Conservation (phyloP, 2,329 filamentous ascomycete genomes). For the Apiospora sp. region DNA sequence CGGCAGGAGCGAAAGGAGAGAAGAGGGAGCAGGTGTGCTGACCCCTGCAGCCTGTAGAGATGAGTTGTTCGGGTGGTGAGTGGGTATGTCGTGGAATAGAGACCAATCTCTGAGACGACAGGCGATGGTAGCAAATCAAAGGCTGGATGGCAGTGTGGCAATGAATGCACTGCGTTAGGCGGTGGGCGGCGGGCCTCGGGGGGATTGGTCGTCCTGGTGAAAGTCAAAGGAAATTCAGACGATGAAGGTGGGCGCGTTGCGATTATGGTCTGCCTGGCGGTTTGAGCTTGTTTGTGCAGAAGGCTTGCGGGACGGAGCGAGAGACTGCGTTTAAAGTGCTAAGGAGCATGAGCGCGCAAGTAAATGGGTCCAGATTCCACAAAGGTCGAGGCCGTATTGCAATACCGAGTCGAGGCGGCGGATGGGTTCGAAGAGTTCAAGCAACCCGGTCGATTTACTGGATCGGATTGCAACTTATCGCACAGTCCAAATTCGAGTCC, state of each 20-base stretch:
- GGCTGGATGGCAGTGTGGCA: background rate
- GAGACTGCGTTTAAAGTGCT: background rate
- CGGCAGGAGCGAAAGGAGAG: background rate
- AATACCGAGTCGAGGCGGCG: background rate
- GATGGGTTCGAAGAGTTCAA: background rate
- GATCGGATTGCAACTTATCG: background rate
- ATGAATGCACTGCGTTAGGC: constrained; percentile 4
- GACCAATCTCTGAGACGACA: constrained; percentile 6
- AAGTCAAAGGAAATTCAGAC: constrained; percentile 20
- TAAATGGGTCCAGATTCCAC: constrained; percentile 17
- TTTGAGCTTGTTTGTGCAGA: background rate
- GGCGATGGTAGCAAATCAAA: constrained; percentile 2
- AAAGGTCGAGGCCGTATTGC: constrained; percentile 14
- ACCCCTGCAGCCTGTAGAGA: background rate
- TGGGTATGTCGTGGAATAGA: constrained; percentile 11
- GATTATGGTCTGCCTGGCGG: constrained; percentile 5
- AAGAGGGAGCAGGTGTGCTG: background rate
- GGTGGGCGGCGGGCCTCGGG: constrained; percentile 1
- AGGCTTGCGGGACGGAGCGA: constrained; percentile 13
- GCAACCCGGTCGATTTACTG: background rate
- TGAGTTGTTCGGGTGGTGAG: constrained; percentile 6
- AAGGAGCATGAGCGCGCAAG: constrained; percentile 2
- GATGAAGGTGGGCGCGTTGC: constrained; percentile 9
- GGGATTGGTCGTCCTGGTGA: constrained; percentile 8
- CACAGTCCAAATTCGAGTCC: background rate